Conservation (phyloP, 306 rosid species). For the Leucaena leucocephala region DNA sequence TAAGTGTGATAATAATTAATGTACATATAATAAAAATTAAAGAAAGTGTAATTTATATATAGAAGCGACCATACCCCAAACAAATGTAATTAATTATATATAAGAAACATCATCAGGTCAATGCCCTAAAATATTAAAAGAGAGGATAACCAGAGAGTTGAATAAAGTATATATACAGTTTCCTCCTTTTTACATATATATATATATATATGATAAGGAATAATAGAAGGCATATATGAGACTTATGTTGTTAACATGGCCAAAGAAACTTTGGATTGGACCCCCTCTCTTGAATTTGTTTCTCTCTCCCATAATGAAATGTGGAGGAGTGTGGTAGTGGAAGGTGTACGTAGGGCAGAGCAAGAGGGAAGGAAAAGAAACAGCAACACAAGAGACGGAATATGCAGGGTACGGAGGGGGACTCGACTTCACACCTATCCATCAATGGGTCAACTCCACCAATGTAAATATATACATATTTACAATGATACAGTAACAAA, state of each 20-base stretch:
- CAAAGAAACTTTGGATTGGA: background rate
- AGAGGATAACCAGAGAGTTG: background rate
- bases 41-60: too few species aligned
- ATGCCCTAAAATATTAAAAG: background rate
- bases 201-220: background rate
- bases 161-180: background rate
- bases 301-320: background rate
- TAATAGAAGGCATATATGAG: background rate
- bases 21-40: too few species aligned
- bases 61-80: too few species aligned
- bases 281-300: background rate
- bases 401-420: constrained; percentile 49
- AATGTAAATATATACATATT: background rate
- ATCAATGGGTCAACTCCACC: background rate
- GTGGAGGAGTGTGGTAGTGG: background rate
- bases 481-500: too few species aligned
- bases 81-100: too few species aligned
- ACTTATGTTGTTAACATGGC: too few species aligned
- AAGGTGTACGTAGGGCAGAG: background rate
- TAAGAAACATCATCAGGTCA: background rate
- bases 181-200: background rate
- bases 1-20: too few species aligned
- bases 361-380: background rate
- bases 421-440: constrained; percentile 39
- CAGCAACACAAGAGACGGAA: constrained; percentile 14